These are phyloP conservation scores for Takashimella tepidaria DNA, from an alignment of 1,284 basidiomycete species.

Conservation along the genomic window DNA sequence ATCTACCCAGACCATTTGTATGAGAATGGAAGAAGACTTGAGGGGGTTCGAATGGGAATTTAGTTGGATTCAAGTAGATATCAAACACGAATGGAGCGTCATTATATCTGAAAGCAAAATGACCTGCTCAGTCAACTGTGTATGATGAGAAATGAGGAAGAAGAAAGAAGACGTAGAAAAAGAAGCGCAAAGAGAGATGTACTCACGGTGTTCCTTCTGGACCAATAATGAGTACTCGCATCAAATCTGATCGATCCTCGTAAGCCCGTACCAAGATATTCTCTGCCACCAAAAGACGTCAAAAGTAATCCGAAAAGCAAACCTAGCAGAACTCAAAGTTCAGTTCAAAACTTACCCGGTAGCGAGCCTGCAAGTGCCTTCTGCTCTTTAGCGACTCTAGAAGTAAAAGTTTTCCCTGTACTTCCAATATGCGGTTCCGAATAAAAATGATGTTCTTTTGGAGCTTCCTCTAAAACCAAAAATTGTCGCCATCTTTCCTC, in stretches of 20 bases:
- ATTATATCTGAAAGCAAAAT: slow-evolving; percentile 60
- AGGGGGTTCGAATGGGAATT: slow-evolving; percentile 79
- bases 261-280: slow-evolving; percentile 54
- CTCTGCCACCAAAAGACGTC: slow-evolving; percentile 40
- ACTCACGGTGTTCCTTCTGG: slow-evolving; percentile 76
- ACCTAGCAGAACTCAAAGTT: slow-evolving; percentile 8
- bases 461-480: slow-evolving; percentile 66
- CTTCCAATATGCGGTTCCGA: slow-evolving; percentile 52
- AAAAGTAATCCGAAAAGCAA: no score
- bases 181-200: no score
- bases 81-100: slow-evolving; percentile 93
- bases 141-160: no score
- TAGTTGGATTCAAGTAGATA: slow-evolving; percentile 77
- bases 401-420: slow-evolving; percentile 66
- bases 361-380: slow-evolving; percentile 69
- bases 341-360: slow-evolving; percentile 56
- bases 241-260: slow-evolving; percentile 73
- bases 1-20: slow-evolving; percentile 88
- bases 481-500: slow-evolving; percentile 63
- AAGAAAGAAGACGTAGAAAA: no score
- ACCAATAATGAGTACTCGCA: slow-evolving; percentile 84
- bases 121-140: no score
- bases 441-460: slow-evolving; percentile 72
- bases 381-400: slow-evolving; percentile 75
- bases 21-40: slow-evolving; percentile 86